These are phyloP conservation scores for Wickerhamomyces bisporus DNA, from an alignment of 805 yeast genomes.

Conservation along the genomic window DNA sequence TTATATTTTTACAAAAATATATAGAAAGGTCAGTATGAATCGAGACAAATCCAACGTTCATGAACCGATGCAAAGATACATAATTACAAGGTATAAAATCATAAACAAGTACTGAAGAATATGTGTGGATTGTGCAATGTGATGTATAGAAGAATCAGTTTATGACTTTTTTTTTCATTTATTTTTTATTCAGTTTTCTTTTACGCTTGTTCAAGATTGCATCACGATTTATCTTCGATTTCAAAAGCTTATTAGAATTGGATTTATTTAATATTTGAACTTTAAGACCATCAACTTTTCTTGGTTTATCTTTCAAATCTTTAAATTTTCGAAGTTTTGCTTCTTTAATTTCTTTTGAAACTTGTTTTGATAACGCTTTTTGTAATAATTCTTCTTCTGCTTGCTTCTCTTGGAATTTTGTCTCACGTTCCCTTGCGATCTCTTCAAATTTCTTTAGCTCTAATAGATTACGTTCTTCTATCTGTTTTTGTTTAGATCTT, in stretches of 20 bases:
- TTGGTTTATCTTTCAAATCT: conserved; percentile 8
- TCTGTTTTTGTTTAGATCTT: conserved; percentile 14
- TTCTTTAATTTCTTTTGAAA: conserved; percentile 12
- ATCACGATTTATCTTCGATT: conserved; percentile 13
- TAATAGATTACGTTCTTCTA: conserved; percentile 15
- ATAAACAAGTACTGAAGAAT: too few species aligned
- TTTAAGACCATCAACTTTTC: conserved; percentile 19
- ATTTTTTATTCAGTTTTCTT: conserved; percentile 19
- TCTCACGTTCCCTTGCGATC: conserved; percentile 8
- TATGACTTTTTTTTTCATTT: too few species aligned
- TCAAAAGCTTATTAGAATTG: conserved; percentile 7
- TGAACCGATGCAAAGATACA: too few species aligned
- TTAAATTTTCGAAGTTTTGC: conserved; percentile 10
- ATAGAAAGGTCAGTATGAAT: too few species aligned
- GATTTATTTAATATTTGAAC: conserved; percentile 17
- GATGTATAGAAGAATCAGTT: too few species aligned
- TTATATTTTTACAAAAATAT: too few species aligned
- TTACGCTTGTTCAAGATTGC: conserved; percentile 21
- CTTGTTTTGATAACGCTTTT: conserved; percentile 11
- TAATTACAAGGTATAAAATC: too few species aligned
- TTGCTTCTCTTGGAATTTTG: conserved; percentile 11
- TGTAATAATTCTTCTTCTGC: conserved; percentile 14
- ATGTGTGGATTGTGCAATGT: too few species aligned
- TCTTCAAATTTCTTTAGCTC: conserved; percentile 18
- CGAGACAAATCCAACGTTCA: too few species aligned